Percentiles rank a stretch among this genome's conserved stretches.
Evolutionary conservation across 495 filamentous ascomycete genomes (phyloP).

Genomic region (Penicillium roqueforti): DNA sequence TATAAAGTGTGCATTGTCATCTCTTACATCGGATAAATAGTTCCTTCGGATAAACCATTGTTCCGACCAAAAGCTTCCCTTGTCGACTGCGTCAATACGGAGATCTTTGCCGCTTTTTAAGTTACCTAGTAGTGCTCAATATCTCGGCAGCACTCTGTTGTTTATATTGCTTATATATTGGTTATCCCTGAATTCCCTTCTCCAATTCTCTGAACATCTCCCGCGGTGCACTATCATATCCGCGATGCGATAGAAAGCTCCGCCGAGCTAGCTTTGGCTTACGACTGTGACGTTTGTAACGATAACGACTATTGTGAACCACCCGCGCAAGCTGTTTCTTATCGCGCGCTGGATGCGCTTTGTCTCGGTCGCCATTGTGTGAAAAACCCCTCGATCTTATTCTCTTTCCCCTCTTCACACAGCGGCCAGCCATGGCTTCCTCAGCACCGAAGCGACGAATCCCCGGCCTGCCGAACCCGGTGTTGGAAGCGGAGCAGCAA

Average conservation of each 20-base stretch:
- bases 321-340: background rate
- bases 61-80: constrained; percentile 1
- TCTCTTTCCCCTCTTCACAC: background rate
- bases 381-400: background rate
- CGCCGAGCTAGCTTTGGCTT: constrained; percentile 4
- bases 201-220: background rate
- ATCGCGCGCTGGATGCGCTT: constrained; percentile 3
- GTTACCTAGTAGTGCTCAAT: background rate
- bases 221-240: background rate
- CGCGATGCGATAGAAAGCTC: constrained; percentile 5
- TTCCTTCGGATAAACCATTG: background rate
- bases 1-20: background rate
- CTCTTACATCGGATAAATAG: background rate
- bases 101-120: background rate
- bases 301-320: constrained; percentile 1
- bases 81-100: background rate
- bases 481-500: constrained; percentile 51
- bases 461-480: constrained; percentile 44
- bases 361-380: background rate
- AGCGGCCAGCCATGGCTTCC: constrained; percentile 29
- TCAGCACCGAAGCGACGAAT: constrained; percentile 38
- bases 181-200: background rate
- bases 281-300: background rate
- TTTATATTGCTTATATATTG: background rate
- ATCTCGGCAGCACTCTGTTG: background rate